Conservation (phyloP, 192 early-diverging fungal species). For the Backusella mclennaniae region DNA sequence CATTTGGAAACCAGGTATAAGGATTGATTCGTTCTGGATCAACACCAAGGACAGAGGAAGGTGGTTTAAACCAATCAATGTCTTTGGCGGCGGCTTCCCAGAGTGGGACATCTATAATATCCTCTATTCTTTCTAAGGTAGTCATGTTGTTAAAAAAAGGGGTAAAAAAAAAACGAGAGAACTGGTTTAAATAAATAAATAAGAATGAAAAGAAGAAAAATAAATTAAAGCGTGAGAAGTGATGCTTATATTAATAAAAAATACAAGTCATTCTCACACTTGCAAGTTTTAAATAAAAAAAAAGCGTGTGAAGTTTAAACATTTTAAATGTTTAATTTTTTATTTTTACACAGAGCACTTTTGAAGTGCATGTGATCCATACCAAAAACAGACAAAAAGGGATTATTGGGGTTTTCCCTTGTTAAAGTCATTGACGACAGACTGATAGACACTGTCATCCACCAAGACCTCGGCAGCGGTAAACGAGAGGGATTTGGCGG, state of each 20-base stretch:
- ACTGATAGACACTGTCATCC: constrained; percentile 40
- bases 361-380: background rate
- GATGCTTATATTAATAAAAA: background rate
- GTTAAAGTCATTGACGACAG: constrained; percentile 40
- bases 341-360: background rate
- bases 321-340: background rate
- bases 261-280: background rate
- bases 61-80: constrained; percentile 27
- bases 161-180: background rate
- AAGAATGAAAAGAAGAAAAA: background rate
- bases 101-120: constrained; percentile 6
- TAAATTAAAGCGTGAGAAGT: background rate
- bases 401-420: constrained; percentile 22
- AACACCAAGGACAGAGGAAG: constrained; percentile 11
- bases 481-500: constrained; percentile 49
- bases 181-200: background rate
- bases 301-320: background rate
- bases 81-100: constrained; percentile 18
- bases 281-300: background rate
- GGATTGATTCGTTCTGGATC: constrained; percentile 17
- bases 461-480: constrained; percentile 48
- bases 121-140: background rate
- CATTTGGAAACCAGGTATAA: constrained; percentile 67
- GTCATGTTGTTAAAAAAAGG: background rate
- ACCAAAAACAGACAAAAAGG: background rate